Evolutionary conservation across 257 asterid genomes (phyloP).

Genomic region (Plantago major): DNA sequence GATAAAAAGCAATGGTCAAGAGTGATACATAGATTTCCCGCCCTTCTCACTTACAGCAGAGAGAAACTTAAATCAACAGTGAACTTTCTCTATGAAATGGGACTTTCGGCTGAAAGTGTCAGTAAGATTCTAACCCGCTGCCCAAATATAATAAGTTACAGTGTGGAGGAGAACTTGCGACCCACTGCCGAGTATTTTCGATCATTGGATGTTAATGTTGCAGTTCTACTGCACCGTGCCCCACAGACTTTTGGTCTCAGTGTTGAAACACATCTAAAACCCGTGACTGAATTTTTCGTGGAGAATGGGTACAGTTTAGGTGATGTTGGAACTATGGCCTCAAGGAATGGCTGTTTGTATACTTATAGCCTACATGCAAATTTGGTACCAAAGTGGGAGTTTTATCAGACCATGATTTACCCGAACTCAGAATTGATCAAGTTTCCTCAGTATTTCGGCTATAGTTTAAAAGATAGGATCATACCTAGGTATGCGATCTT

Average conservation of each 20-base stretch:
- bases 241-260: conserved; percentile 97
- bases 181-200: conserved; percentile 75
- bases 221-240: conserved; percentile 54
- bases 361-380: conserved; percentile 71
- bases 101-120: conserved; percentile 76
- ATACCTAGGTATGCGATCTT: conserved; percentile 68
- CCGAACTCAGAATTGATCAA: conserved; percentile 68
- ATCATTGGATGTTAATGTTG: conserved; percentile 67
- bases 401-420: conserved; percentile 65
- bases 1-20: conserved; percentile 89
- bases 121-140: conserved; percentile 79
- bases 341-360: conserved; percentile 72
- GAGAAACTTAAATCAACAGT: conserved; percentile 62
- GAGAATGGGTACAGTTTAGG: conserved; percentile 56
- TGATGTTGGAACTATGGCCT: conserved; percentile 63
- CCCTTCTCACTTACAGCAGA: conserved; percentile 90
- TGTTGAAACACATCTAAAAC: conserved; percentile 77
- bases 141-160: conserved; percentile 82
- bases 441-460: conserved; percentile 91
- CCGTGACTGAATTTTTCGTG: conserved; percentile 68
- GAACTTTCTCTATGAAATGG: conserved; percentile 80
- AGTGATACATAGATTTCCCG: conserved; percentile 83
- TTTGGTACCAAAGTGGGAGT: conserved; percentile 80
- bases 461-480: conserved; percentile 76
- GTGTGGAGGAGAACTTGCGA: conserved; percentile 80